Conservation (phyloP, 768 basidiomycete species). For the Russula abietina region DNA sequence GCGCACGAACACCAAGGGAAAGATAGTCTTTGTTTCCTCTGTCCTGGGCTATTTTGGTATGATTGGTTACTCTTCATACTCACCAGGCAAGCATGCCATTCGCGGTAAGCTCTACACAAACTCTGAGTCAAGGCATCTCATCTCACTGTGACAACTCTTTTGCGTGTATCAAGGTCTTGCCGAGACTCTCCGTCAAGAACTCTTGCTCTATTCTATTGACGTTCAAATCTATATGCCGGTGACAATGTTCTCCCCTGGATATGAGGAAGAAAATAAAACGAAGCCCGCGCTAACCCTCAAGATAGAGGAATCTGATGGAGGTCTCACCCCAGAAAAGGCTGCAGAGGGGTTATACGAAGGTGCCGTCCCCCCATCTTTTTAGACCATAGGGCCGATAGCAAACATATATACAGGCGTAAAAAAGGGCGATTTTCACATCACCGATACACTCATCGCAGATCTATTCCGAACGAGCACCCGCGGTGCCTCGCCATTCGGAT, state of each 20-base stretch:
- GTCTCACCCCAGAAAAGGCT: slow-evolving; percentile 55
- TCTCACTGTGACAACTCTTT: background rate
- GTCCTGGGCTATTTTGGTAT: slow-evolving; percentile 70
- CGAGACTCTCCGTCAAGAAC: slow-evolving; percentile 74
- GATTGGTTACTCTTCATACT: slow-evolving; percentile 72
- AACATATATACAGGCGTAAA: slow-evolving; percentile 48
- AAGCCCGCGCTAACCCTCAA: slow-evolving; percentile 72
- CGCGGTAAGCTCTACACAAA: slow-evolving; percentile 46
- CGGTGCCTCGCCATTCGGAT: slow-evolving; percentile 46
- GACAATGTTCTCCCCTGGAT: slow-evolving; percentile 76
- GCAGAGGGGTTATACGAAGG: slow-evolving; percentile 57
- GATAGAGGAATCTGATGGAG: slow-evolving; percentile 70
- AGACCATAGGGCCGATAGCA: background rate
- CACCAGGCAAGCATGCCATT: slow-evolving; percentile 81
- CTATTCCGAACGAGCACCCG: slow-evolving; percentile 64
- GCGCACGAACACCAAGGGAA: slow-evolving; percentile 49
- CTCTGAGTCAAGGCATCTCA: background rate
- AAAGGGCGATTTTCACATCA: slow-evolving; percentile 67
- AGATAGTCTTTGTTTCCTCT: slow-evolving; percentile 72
- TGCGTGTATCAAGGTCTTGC: slow-evolving; percentile 54
- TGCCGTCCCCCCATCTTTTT: slow-evolving; percentile 27
- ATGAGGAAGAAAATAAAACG: slow-evolving; percentile 63
- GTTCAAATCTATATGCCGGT: slow-evolving; percentile 80
- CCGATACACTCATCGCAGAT: slow-evolving; percentile 59
- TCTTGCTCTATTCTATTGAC: slow-evolving; percentile 67